These are phyloP conservation scores for Leccinum cinnamomeum DNA, from an alignment of 1,284 basidiomycete genomes.

Conservation along the genomic window DNA sequence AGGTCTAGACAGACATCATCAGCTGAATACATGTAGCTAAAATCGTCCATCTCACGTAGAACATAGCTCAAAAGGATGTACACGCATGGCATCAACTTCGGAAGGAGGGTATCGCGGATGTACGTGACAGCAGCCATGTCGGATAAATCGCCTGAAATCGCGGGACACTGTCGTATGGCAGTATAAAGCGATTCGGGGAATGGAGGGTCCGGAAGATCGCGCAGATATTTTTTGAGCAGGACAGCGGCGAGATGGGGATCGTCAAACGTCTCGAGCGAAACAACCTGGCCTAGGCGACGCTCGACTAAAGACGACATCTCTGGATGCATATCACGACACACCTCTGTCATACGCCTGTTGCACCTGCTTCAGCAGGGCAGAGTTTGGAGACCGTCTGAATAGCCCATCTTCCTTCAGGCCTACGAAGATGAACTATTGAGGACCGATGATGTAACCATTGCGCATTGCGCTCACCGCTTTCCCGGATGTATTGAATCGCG, in stretches of 20 bases:
- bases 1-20: slow-evolving; percentile 52
- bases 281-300: slow-evolving; percentile 60
- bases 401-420: slow-evolving; percentile 75
- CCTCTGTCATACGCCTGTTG: slow-evolving; percentile 83
- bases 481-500: slow-evolving; percentile 68
- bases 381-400: slow-evolving; percentile 76
- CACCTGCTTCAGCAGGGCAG: slow-evolving; percentile 66
- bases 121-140: slow-evolving; percentile 62
- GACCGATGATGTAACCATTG: slow-evolving; percentile 1
- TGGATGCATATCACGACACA: slow-evolving; percentile 22
- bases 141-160: slow-evolving; percentile 48
- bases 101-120: slow-evolving; percentile 64
- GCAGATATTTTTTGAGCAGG: slow-evolving; percentile 80
- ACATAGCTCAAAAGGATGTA: slow-evolving; percentile 72
- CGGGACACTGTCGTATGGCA: slow-evolving; percentile 66
- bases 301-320: slow-evolving; percentile 12
- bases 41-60: slow-evolving; percentile 56
- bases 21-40: slow-evolving; percentile 10
- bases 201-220: slow-evolving; percentile 74
- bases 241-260: slow-evolving; percentile 83
- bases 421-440: slow-evolving; percentile 25
- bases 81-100: slow-evolving; percentile 66
- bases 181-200: slow-evolving; percentile 71
- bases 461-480: slow-evolving; percentile 44
- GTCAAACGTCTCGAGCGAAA: slow-evolving; percentile 68